Evolutionary conservation across 1,284 basidiomycete genomes (phyloP), one percentile per base, ranked within the genome.

Genomic region (Takashimella koratensis): DNA sequence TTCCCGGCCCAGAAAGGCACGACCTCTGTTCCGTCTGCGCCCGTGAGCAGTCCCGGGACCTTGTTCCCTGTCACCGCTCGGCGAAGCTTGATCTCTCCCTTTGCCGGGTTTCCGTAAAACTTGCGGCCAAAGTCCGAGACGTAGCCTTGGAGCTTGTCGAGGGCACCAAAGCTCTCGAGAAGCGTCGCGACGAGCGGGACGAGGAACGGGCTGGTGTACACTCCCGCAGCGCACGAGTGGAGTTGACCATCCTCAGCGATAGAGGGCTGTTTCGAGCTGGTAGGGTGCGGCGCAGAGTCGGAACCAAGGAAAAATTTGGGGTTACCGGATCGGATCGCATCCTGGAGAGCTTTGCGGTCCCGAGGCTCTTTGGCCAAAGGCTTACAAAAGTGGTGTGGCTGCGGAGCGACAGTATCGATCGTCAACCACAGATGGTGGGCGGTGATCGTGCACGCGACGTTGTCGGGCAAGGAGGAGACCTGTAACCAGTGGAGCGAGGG

Each of bases 261-360:
- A 19, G 52, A 74, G 3, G 89, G 86, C 2, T 84, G 81, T 76
- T 99, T 99, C 54, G 81, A 81, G n/a, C 81, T 75, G 10, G 85
- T 80, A 1, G 89, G 86, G 74, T 99, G 96, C 23, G 96, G 96
- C 1, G 96, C 96, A 26, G 90, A 94, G 76, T 99, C 96, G 19
- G 92, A 96, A 16, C 96, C 96, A 45, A 99, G 81, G 84, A 99
- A 99, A 79, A 98, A 98, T 54, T 90, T 86, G 2, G 91, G 87
- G 74, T 97, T 90, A 2, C 95, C 90, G 78, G 88, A 84, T 57
- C 78, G 80, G 51, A 98, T 83, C 39, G 94, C 85, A 21, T 88
- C 83, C 52, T 86, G 84, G 51, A 99, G 78, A 10, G 96, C 94
- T 63, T 83, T 76, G 24, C 95, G 82, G 74, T 99, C 96, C 62